Conservation (phyloP, 2,329 filamentous ascomycete species). For the Tolypocladium paradoxum region DNA sequence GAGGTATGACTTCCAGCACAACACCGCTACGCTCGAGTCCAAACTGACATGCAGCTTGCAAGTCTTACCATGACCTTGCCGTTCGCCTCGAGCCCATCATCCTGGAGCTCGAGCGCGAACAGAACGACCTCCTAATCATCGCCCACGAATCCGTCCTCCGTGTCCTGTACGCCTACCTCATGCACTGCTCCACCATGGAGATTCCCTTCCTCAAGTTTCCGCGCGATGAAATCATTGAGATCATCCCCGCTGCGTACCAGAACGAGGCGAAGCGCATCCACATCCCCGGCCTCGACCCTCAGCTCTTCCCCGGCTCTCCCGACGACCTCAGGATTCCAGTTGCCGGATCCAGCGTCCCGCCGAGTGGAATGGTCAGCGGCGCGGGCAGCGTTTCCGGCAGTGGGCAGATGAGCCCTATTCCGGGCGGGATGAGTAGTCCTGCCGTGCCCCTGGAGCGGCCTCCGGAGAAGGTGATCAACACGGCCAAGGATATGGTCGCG, state of each 20-base stretch:
- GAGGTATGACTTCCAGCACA: slow-evolving; percentile 45
- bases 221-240: slow-evolving; percentile 95
- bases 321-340: slow-evolving; percentile 75
- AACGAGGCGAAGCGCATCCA: slow-evolving; percentile 88
- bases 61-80: slow-evolving; percentile 98
- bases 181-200: slow-evolving; percentile 93
- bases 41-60: slow-evolving; percentile 4
- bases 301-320: slow-evolving; percentile 65
- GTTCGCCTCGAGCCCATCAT: slow-evolving; percentile 97
- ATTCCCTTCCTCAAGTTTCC: slow-evolving; percentile 92
- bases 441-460: slow-evolving; percentile 31
- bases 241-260: slow-evolving; percentile 94
- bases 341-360: slow-evolving; percentile 24
- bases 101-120: slow-evolving; percentile 89
- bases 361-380: slow-evolving; percentile 18
- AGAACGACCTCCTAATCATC: slow-evolving; percentile 96
- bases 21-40: background rate
- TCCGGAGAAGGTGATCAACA: slow-evolving; percentile 39
- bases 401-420: slow-evolving; percentile 35
- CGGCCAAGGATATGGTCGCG: slow-evolving; percentile 36
- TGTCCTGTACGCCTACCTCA: slow-evolving; percentile 92
- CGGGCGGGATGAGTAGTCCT: slow-evolving; percentile 34
- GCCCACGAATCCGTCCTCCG: slow-evolving; percentile 96
- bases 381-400: slow-evolving; percentile 13
- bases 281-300: slow-evolving; percentile 58